Conservation (phyloP, 106 monocot species). For the Chionographis japonica region DNA sequence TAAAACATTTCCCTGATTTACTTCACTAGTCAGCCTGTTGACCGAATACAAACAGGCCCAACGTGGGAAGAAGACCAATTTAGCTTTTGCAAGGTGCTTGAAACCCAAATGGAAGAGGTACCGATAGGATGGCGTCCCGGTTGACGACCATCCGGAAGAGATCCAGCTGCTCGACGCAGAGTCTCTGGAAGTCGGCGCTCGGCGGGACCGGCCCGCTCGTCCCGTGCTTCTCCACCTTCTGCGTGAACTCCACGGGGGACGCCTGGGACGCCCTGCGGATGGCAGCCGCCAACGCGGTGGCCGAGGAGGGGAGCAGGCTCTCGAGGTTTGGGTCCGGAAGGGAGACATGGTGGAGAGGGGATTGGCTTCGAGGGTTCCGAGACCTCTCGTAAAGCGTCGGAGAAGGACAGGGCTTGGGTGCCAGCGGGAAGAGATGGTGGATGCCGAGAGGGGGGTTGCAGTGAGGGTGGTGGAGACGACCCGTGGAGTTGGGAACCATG, state of each 20-base stretch:
- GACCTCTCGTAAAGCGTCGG: neutral
- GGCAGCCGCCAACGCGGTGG: slow-evolving; percentile 46
- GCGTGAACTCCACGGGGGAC: slow-evolving; percentile 51
- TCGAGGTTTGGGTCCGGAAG: slow-evolving; percentile 8
- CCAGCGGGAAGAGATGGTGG: neutral
- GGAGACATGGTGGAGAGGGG: slow-evolving; percentile 6
- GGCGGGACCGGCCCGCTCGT: slow-evolving; percentile 27
- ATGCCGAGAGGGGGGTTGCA: neutral
- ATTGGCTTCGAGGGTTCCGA: neutral
- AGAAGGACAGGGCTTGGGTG: neutral
- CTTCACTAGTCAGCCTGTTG: no score
- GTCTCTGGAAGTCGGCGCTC: slow-evolving; percentile 51
- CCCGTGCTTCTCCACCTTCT: slow-evolving; percentile 27
- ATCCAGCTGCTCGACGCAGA: slow-evolving; percentile 62
- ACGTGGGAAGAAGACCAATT: no score
- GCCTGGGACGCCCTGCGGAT: slow-evolving; percentile 38
- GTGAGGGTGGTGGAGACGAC: no score
- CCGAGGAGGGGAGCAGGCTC: slow-evolving; percentile 23
- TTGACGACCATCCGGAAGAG: slow-evolving; percentile 58
- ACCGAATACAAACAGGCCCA: no score
- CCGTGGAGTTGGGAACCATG: no score
- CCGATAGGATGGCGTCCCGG: slow-evolving; percentile 52
- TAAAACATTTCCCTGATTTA: no score
- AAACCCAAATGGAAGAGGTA: neutral
- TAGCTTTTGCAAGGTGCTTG: no score